Base-by-base conservation (phyloP, 2,329 filamentous ascomycete genomes). In the Penicillium sp. region DNA sequence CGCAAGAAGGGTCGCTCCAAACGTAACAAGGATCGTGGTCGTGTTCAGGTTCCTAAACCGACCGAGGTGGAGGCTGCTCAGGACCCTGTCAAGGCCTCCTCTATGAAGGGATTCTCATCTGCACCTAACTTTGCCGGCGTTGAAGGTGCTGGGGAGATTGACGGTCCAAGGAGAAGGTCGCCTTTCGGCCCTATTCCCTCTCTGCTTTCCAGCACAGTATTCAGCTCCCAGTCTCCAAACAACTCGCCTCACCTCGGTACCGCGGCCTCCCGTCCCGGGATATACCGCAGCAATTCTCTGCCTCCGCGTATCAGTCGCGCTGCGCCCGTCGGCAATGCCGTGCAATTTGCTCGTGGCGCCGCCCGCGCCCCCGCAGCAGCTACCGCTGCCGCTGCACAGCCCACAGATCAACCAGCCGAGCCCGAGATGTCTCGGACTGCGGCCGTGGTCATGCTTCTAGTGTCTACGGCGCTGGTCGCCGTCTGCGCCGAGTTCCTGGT, bases 401-500 rank as follows among this genome's bases (percentile, higher is more conserved):
- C 46, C 3, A 27, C 50, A 8, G 35, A 49, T 6, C 47, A 55
- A 10, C 49, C 57, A 1, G 41, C 50, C 1, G 56, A 64, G 34
- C 55, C 62, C 0, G 54, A 54, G 14, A 79, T 81, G 76, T 81
- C 78, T 11, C 75, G 77, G 37, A 81, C 77, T 20, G 73, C 77
- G 1, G 77, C 78, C 8, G 68, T 80, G 20, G 71, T 80, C 45
- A 72, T 81, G 63, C 66, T 81, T 22, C 60, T 80, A 16, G 60
- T 76, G 44, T 77, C 75, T 3, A 81, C 78, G 2, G 77, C 64
- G 11, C 68, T 81, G 2, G 78, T 81, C 13, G 85, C 86, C 32
- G 68, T 79, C 35, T 80, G 78, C 54, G 78, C 78, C 40, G 87
- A 90, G 64, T 88, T 85, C 69, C 80, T 90, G 68, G 86, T 89